phyloP scores from a whole-genome alignment of 805 yeast genomes.

The Candida loeiensis region DNA sequence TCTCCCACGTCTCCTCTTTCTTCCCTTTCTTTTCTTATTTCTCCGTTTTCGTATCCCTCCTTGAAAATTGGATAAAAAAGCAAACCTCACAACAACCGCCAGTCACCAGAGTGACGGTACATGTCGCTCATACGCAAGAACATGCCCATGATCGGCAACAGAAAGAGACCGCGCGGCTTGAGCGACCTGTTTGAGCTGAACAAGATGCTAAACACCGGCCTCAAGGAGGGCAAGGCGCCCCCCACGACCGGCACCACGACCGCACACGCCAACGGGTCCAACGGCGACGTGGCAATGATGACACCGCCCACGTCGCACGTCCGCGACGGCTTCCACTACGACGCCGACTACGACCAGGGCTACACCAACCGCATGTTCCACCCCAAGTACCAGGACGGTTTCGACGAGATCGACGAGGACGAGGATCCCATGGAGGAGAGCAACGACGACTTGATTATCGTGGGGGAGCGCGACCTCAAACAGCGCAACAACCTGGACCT shows the following conservation, averaged over 20 bases:
- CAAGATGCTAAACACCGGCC: slow-evolving; percentile 9
- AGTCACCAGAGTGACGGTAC: too few species aligned
- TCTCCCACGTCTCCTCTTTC: neutral
- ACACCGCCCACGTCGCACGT: slow-evolving; percentile 7
- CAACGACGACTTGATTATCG: slow-evolving; percentile 30
- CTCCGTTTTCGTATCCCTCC: too few species aligned
- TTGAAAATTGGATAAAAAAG: neutral
- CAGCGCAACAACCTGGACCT: slow-evolving; percentile 27
- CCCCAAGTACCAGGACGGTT: slow-evolving; percentile 11
- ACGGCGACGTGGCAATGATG: slow-evolving; percentile 8
- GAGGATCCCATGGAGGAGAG: slow-evolving; percentile 12
- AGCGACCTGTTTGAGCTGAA: slow-evolving; percentile 34
- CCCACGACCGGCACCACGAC: slow-evolving; percentile 12
- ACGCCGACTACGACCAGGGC: slow-evolving; percentile 7
- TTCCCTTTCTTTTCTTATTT: neutral
- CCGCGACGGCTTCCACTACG: slow-evolving; percentile 5
- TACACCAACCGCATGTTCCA: slow-evolving; percentile 6
- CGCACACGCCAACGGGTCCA: slow-evolving; percentile 8
- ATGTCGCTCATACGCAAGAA: slow-evolving; percentile 2
- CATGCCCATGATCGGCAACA: slow-evolving; percentile 38
- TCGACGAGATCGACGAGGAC: slow-evolving; percentile 12
- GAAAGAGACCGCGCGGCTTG: slow-evolving; percentile 45
- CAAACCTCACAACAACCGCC: neutral
- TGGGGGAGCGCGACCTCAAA: slow-evolving; percentile 31
- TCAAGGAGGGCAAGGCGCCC: slow-evolving; percentile 7